Evolutionary conservation across 495 filamentous ascomycete species (phyloP).

Genomic region (Penicillium roqueforti): DNA sequence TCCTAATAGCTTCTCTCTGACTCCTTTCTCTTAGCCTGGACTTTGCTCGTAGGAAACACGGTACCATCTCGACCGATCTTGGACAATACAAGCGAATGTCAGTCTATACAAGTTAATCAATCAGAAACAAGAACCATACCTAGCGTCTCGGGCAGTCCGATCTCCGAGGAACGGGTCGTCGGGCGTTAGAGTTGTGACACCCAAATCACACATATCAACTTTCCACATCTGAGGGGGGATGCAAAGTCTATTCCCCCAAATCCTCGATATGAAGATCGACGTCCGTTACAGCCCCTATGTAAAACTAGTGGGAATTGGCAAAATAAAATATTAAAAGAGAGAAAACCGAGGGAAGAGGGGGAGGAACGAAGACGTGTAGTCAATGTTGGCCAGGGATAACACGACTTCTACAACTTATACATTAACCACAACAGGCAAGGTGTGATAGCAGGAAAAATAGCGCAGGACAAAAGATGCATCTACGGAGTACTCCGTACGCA

Average conservation of each 20-base stretch:
- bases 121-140: not conserved
- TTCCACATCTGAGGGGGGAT: not conserved
- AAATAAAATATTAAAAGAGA: not conserved
- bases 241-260: not conserved
- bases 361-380: not conserved
- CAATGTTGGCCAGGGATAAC: not conserved
- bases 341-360: too few species aligned
- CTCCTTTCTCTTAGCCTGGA: not conserved
- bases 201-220: not conserved
- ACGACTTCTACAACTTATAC: not conserved
- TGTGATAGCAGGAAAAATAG: not conserved
- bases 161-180: not conserved
- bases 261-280: slow-evolving; percentile 16
- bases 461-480: not conserved
- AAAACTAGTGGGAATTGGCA: not conserved
- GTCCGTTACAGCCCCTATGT: not conserved
- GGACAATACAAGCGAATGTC: not conserved
- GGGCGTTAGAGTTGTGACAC: not conserved
- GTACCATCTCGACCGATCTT: not conserved
- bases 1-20: not conserved
- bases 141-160: not conserved
- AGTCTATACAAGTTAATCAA: not conserved
- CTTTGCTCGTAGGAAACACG: not conserved
- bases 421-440: not conserved
- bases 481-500: too few species aligned